Base-by-base conservation (phyloP, 805 yeast genomes). In the Helenozyma rhizophorensis region DNA sequence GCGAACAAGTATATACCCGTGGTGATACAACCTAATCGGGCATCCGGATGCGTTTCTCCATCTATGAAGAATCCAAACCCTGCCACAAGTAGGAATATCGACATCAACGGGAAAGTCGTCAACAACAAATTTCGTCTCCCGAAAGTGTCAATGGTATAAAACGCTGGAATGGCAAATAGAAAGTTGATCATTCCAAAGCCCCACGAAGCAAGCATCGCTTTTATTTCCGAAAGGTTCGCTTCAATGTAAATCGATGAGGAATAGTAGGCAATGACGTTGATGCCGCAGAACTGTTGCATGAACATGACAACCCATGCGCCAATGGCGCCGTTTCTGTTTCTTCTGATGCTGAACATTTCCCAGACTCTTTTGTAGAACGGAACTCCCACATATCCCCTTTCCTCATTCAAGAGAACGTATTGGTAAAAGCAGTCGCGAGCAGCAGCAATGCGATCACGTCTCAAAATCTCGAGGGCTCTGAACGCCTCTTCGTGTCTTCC, bases 231-330 rank as follows among this genome's bases (percentile, higher is more conserved):
- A 58, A 81, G 79, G 27, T 82, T 83, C 14, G 88, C 76, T 36
- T 78, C 71, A 15, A 70, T 56, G 60, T 86, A 86, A 37, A 86
- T 85, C 8, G 83, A 69, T 0, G 93, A 80, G 1, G 90, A 82
- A 58, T 83, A 86, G 60, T 84, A 83, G 14, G 94, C 90, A 59
- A 86, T 84, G 33, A 85, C 90, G 51, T 86, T 86, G 56, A 86
- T 76, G 47, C 95, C 95, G 61, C 95, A 86, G 63, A 85, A 83
- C 56, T 86, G 95, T 63, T 86, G 95, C 86, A 82, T 81, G 53
- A 85, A 83, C 78, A 87, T 86, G 39, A 80, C 86, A 43, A 85
- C 71, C 74, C 82, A 81, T 3, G 94, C 77, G 34, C 85, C 95
- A 36, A 81, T 47, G 6, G 85, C 77, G 32, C 93, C 94, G 53